phyloP scores from a whole-genome alignment of 2,329 filamentous ascomycete genomes.

The Orbilia javanica region DNA sequence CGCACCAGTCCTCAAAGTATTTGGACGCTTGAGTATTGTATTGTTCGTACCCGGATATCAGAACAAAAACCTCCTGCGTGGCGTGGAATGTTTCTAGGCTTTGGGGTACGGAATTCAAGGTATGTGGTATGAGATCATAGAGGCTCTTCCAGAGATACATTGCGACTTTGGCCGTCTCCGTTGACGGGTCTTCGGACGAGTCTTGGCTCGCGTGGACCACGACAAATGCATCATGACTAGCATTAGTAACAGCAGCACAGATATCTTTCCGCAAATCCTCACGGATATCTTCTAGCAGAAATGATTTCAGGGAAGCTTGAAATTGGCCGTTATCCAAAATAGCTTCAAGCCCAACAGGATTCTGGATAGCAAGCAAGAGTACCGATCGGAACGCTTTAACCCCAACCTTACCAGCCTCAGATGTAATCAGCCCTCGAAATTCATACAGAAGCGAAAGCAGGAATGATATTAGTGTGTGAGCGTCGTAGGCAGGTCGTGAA shows the following conservation, averaged over 20 bases:
- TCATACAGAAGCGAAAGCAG: conserved; percentile 38
- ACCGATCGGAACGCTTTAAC: conserved; percentile 47
- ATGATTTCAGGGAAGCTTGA: conserved; percentile 27
- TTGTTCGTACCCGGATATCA: conserved; percentile 33
- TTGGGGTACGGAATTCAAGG: conserved; percentile 19
- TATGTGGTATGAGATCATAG: conserved; percentile 45
- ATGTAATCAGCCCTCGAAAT: conserved; percentile 32
- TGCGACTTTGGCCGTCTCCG: conserved; percentile 16
- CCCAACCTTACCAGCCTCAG: conserved; percentile 42
- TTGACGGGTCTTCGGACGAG: background rate
- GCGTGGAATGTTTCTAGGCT: conserved; percentile 51
- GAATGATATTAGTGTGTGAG: conserved; percentile 12
- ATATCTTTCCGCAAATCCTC: conserved; percentile 52
- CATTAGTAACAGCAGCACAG: conserved; percentile 20
- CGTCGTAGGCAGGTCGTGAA: conserved; percentile 27
- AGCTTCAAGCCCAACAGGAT: conserved; percentile 21
- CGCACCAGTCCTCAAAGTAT: conserved; percentile 49
- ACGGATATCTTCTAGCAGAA: conserved; percentile 44
- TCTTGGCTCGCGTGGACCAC: background rate
- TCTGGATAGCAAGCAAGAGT: conserved; percentile 36
- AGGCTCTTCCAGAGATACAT: conserved; percentile 47
- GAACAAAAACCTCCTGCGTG: conserved; percentile 36
- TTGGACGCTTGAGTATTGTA: conserved; percentile 22
- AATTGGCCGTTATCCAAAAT: conserved; percentile 39
- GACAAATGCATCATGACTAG: conserved; percentile 38